Base-by-base conservation (phyloP, 257 asterid genomes). In the Fraxinus cuspidata region DNA sequence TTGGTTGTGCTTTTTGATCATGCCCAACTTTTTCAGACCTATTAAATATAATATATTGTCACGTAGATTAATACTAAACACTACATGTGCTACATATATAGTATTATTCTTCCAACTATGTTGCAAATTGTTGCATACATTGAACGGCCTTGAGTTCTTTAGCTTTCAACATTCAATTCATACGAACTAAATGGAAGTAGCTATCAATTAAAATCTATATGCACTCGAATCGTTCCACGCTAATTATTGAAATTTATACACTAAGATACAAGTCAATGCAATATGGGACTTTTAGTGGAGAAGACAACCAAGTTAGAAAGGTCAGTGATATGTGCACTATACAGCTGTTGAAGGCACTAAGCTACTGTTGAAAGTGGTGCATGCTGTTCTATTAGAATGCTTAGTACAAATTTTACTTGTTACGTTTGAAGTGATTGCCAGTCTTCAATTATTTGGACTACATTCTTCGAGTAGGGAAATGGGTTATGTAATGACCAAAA, bases 341-440 rank as follows among this genome's bases (percentile, higher is more conserved):
- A 66, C 29, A 28, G 25, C 21, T 68, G 66, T 67, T 68, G 37
- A 76, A 38, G 9, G 12, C 80, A 76, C 74, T 44, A 76, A 42
- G 34, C 66, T 25, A 76, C 79, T 44, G 66, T 15, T 47, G 27
- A 32, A 32, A 16, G 74, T 68, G 69, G 80, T 31, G 8, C 68
- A 10, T 9, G 19, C 80, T 16, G 49, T 67, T 67, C 13, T 5
- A 2, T 66, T 19, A 23, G 16, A 13, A 75, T 64, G 29, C 47
- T 2, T 12, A 2, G 51, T n/a, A 29, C 34, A 60, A 60, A 2
- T 60, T 25, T 58, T 8, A 21, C 29, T 25, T 49, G 60, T 49
- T 25, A 51, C 25, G 2, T 51, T 15, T 13, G 51, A 44, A 44
- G 51, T 44, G 51, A 44, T 44, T 12, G 51, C 5, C 51, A 44